Conservation (phyloP, 306 rosid species). For the Pterocarpus macrocarpus region DNA sequence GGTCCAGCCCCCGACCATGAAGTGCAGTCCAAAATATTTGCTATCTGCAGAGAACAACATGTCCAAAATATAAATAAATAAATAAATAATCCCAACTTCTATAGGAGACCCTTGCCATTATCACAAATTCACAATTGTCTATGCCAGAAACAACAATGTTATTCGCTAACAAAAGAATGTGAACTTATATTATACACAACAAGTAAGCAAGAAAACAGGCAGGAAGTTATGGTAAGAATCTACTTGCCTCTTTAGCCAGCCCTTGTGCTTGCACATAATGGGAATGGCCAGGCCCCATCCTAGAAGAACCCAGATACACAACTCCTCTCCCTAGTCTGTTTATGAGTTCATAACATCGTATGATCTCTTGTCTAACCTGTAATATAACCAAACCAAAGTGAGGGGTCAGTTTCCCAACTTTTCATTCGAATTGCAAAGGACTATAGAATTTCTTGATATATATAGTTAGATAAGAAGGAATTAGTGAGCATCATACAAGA, state of each 20-base stretch:
- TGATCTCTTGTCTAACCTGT: constrained; percentile 86
- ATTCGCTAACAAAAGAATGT: neutral
- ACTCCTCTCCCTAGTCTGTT: constrained; percentile 85
- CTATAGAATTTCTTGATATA: neutral
- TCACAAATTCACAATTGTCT: neutral
- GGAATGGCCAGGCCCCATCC: constrained; percentile 79
- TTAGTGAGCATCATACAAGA: neutral
- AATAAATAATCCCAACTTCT: constrained; percentile 6
- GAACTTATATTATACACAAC: constrained; percentile 21
- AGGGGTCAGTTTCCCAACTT: constrained; percentile 25
- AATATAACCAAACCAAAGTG: constrained; percentile 25
- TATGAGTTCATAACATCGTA: constrained; percentile 84
- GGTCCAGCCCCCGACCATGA: constrained; percentile 97
- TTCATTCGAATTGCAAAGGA: constrained; percentile 30
- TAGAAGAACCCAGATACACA: constrained; percentile 89
- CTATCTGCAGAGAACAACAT: constrained; percentile 60
- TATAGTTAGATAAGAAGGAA: constrained; percentile 24
- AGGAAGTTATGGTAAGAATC: constrained; percentile 33
- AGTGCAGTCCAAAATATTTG: constrained; percentile 84
- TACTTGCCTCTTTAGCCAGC: constrained; percentile 79
- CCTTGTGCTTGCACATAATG: constrained; percentile 73
- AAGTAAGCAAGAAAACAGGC: constrained; percentile 41
- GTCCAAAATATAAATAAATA: neutral
- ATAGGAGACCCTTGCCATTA: constrained; percentile 13
- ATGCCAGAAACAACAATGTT: neutral